Conservation (phyloP, 2,329 filamentous ascomycete species). For the Claviceps sp. region DNA sequence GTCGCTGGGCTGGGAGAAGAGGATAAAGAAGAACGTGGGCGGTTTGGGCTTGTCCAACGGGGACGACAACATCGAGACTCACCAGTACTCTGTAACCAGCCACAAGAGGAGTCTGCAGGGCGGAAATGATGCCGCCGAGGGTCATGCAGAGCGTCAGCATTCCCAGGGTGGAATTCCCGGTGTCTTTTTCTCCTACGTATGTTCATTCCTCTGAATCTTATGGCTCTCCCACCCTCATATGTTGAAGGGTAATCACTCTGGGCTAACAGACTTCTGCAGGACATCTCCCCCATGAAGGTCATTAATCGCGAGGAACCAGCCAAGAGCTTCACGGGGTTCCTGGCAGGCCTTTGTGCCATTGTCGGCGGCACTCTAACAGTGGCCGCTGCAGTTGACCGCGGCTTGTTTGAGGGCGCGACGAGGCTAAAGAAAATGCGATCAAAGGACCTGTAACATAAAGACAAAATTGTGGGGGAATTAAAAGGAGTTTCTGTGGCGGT, state of each 20-base stretch:
- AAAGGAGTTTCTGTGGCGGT: neutral
- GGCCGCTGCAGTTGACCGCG: constrained; percentile 82
- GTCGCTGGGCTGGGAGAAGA: constrained; percentile 74
- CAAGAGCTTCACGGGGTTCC: constrained; percentile 83
- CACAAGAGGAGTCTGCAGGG: constrained; percentile 82
- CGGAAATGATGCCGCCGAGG: constrained; percentile 72
- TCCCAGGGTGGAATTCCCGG: constrained; percentile 86
- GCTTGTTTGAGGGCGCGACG: constrained; percentile 75
- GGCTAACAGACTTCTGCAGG: constrained; percentile 32
- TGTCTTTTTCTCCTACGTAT: constrained; percentile 95
- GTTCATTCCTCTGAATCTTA: constrained; percentile 20
- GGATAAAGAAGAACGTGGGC: constrained; percentile 17
- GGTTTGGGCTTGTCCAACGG: constrained; percentile 33
- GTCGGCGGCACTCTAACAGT: constrained; percentile 93
- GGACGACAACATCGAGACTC: constrained; percentile 83
- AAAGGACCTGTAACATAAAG: constrained; percentile 37
- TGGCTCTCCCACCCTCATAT: neutral
- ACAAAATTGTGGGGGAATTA: neutral
- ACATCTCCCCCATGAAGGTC: constrained; percentile 99
- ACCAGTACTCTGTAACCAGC: constrained; percentile 96
- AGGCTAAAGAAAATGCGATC: constrained; percentile 75
- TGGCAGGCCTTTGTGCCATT: constrained; percentile 88
- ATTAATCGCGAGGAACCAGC: constrained; percentile 85
- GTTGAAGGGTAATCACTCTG: neutral
- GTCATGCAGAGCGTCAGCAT: constrained; percentile 84